phyloP scores from a whole-genome alignment of 441 rosid species.

The Capsella rubella region DNA sequence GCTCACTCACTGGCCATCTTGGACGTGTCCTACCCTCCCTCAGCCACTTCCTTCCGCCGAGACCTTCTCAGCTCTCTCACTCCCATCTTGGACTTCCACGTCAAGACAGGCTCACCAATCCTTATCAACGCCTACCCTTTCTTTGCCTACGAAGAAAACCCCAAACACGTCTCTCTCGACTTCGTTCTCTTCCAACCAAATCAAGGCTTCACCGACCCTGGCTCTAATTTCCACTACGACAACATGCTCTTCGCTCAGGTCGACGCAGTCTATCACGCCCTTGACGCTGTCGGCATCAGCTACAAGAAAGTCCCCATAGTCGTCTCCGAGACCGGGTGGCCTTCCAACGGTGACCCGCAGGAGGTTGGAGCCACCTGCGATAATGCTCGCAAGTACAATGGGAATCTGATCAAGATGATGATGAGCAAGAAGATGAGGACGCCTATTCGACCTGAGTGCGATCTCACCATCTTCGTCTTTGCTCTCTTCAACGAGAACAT shows the following conservation, averaged over 20 bases:
- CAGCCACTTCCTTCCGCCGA: constrained; percentile 76
- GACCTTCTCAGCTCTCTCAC: constrained; percentile 64
- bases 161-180: constrained; percentile 74
- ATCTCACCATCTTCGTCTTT: constrained; percentile 75
- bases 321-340: constrained; percentile 98
- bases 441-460: constrained; percentile 76
- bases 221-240: constrained; percentile 70
- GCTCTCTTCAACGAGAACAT: constrained; percentile 93
- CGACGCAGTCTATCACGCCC: constrained; percentile 79
- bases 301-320: constrained; percentile 72
- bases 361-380: constrained; percentile 81
- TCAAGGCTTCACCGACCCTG: constrained; percentile 74
- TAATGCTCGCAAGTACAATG: constrained; percentile 87
- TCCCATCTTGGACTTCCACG: constrained; percentile 71
- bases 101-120: constrained; percentile 74
- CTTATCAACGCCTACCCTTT: constrained; percentile 92
- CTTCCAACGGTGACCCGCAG: constrained; percentile 82
- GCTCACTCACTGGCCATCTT: constrained; percentile 86
- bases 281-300: constrained; percentile 61
- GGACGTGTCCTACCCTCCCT: constrained; percentile 86
- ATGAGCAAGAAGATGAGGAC: constrained; percentile 71
- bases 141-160: constrained; percentile 84
- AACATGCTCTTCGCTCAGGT: constrained; percentile 95
- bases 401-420: constrained; percentile 72
- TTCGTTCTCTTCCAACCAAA: constrained; percentile 86